Conservation (phyloP, 148 eudicot species). For the Tetragonia tetragonoides region DNA sequence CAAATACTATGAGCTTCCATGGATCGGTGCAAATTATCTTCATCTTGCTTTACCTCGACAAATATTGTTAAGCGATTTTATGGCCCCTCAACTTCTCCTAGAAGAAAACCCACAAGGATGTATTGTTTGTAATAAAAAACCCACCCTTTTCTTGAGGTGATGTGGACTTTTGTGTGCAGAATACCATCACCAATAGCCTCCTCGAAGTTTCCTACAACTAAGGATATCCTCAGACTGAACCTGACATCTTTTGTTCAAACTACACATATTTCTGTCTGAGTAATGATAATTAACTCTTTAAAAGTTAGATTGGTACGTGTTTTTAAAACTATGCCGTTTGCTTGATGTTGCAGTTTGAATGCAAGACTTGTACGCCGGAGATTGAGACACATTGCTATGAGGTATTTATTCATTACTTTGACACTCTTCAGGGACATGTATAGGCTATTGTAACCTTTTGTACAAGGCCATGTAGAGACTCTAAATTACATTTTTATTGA, state of each 20-base stretch:
- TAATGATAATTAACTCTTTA: background rate
- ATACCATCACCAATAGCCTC: too few species aligned
- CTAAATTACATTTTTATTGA: background rate
- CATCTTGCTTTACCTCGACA: background rate
- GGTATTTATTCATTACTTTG: slow-evolving; percentile 39
- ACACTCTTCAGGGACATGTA: background rate
- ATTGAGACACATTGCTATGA: slow-evolving; percentile 79
- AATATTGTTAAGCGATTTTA: background rate
- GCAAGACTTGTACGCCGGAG: slow-evolving; percentile 83
- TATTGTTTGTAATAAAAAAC: background rate
- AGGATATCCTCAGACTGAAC: background rate
- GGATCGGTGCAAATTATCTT: background rate
- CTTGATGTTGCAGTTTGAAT: slow-evolving; percentile 66
- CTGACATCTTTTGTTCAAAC: background rate
- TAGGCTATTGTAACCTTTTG: background rate
- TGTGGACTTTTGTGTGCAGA: too few species aligned
- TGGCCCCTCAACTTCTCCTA: background rate
- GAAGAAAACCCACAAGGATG: background rate
- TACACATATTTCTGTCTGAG: background rate
- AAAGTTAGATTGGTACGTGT: background rate
- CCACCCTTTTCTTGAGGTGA: background rate
- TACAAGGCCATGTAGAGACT: background rate
- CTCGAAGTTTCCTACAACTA: background rate
- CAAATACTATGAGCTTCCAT: background rate
- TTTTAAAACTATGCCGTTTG: slow-evolving; percentile 3